Evolutionary conservation across 2,329 filamentous ascomycete species (phyloP).

Genomic region (Anisogramma anomala): DNA sequence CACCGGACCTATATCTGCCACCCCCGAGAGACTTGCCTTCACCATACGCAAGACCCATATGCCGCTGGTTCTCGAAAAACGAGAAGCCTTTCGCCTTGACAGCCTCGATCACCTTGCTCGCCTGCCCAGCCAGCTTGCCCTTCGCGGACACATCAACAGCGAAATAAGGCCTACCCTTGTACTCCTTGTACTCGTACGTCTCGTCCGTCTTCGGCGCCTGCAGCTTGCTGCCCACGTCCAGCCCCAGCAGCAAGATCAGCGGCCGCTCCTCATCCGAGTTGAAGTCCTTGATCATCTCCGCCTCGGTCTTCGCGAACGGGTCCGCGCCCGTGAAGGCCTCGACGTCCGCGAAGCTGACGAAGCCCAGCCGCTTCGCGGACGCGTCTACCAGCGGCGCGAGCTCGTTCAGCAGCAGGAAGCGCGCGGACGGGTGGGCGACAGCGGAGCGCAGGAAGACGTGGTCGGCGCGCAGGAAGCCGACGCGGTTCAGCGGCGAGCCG

Average conservation of each 20-base stretch:
- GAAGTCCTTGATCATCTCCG: slow-evolving; percentile 59
- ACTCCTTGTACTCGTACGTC: slow-evolving; percentile 53
- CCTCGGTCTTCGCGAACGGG: slow-evolving; percentile 60
- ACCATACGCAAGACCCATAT: slow-evolving; percentile 32
- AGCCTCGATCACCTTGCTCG: slow-evolving; percentile 39
- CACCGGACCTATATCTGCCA: too few relatives aligned
- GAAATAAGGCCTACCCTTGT: slow-evolving; percentile 74
- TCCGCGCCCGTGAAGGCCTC: slow-evolving; percentile 57
- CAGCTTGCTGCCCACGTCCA: slow-evolving; percentile 50
- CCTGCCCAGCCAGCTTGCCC: slow-evolving; percentile 49
- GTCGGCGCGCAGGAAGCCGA: slow-evolving; percentile 66
- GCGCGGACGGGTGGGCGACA: slow-evolving; percentile 51
- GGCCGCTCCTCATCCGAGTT: slow-evolving; percentile 59
- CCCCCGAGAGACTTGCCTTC: slow-evolving; percentile 29
- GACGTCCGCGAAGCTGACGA: slow-evolving; percentile 58
- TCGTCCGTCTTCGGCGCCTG: slow-evolving; percentile 19
- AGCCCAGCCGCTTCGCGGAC: slow-evolving; percentile 50
- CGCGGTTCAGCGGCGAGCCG: slow-evolving; percentile 64
- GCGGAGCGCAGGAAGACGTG: slow-evolving; percentile 58
- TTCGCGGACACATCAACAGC: slow-evolving; percentile 77
- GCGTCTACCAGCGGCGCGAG: slow-evolving; percentile 58
- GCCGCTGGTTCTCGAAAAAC: slow-evolving; percentile 49
- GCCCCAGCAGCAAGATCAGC: slow-evolving; percentile 71
- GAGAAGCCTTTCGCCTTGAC: slow-evolving; percentile 48
- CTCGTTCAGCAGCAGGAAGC: slow-evolving; percentile 69